Conservation (phyloP, 306 rosid species). For the Vigna mungo region DNA sequence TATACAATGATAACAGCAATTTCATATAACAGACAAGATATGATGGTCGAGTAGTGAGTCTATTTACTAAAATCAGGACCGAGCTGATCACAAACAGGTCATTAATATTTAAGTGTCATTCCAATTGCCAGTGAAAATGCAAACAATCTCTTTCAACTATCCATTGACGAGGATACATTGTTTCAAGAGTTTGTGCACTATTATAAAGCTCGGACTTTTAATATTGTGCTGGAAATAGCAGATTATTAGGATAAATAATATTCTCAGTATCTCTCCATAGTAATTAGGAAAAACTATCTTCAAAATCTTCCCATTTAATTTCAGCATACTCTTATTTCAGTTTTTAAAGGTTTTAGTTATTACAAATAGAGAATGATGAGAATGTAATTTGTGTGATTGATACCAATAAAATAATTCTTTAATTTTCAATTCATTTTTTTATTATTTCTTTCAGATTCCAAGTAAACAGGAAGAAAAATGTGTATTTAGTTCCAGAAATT, state of each 20-base stretch:
- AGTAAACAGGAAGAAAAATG: slow-evolving; percentile 1
- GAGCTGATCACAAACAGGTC: slow-evolving; percentile 12
- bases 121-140: slow-evolving; percentile 3
- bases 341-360: no score
- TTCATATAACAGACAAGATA: background rate
- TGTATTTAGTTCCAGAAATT: background rate
- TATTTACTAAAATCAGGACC: slow-evolving; percentile 19
- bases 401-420: no score
- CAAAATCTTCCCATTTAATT: no score
- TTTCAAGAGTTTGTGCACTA: background rate
- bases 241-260: no score
- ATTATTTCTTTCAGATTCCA: background rate
- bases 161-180: background rate
- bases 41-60: background rate
- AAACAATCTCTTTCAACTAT: background rate
- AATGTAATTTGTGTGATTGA: no score
- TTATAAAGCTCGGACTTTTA: background rate
- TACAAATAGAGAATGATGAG: no score
- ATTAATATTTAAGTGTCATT: background rate
- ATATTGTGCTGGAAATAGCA: background rate
- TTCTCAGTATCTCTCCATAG: no score
- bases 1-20: slow-evolving; percentile 41
- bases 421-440: no score
- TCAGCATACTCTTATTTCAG: no score
- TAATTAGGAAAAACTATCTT: no score